Evolutionary conservation across 1,139 yeast genomes (phyloP).

Genomic region (Eremothecium cymbalariae): DNA sequence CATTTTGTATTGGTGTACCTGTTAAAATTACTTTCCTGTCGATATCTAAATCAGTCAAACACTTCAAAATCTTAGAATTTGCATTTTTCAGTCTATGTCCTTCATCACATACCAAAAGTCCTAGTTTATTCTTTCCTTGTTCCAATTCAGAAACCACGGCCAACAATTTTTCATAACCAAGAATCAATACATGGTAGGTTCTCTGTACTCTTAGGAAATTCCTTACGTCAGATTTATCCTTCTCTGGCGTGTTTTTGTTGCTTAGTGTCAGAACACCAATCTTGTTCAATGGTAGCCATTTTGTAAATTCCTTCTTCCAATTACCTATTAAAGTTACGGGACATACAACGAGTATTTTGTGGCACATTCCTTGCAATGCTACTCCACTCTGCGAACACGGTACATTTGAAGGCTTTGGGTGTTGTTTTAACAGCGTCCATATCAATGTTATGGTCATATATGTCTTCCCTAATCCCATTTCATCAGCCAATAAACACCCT

Average conservation of each 20-base stretch:
- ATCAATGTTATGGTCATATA: conserved; percentile 73
- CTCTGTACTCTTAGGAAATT: conserved; percentile 54
- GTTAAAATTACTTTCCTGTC: conserved; percentile 58
- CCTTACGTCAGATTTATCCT: conserved; percentile 50
- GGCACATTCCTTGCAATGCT: conserved; percentile 26
- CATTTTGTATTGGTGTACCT: conserved; percentile 96
- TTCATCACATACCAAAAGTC: conserved; percentile 84
- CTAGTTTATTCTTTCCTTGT: conserved; percentile 42
- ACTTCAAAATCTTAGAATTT: conserved; percentile 60
- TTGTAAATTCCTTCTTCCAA: conserved; percentile 82
- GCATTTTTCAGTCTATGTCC: conserved; percentile 79
- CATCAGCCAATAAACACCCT: conserved; percentile 89
- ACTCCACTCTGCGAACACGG: conserved; percentile 26
- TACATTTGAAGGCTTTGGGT: conserved; percentile 39
- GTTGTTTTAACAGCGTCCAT: conserved; percentile 77
- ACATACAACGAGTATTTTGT: conserved; percentile 70
- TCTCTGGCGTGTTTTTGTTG: conserved; percentile 38
- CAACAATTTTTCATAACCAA: conserved; percentile 71
- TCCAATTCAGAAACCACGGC: conserved; percentile 40
- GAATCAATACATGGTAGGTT: conserved; percentile 73
- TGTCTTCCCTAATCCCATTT: conserved; percentile 96
- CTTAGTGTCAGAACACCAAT: conserved; percentile 51
- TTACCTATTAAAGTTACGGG: conserved; percentile 85
- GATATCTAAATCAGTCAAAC: conserved; percentile 49
- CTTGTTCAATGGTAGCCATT: conserved; percentile 74